Percentiles rank a stretch among this genome's conserved stretches.
Conservation (phyloP, 192 early-diverging fungal genomes). For the Radiomyces spectabilis region DNA sequence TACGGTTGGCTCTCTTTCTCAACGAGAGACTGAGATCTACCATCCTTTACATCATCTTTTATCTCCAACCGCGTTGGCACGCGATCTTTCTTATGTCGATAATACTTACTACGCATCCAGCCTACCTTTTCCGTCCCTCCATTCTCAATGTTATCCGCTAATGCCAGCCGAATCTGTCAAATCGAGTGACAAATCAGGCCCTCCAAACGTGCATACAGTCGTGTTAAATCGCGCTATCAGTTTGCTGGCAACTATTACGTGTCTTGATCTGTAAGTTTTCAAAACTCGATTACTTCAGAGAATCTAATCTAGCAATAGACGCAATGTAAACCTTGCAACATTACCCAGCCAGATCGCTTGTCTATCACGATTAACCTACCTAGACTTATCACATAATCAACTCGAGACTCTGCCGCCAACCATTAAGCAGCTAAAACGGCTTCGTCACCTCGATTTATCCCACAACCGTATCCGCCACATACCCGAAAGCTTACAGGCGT, state of each 20-base stretch:
- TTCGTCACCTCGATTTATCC: conserved; percentile 55
- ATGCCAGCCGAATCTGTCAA: not conserved
- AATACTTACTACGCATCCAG: conserved; percentile 11
- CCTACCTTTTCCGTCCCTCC: not conserved
- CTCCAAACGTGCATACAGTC: not conserved
- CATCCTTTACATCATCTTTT: conserved; percentile 15
- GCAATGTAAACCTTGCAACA: not conserved
- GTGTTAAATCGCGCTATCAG: not conserved
- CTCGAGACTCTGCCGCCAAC: conserved; percentile 54
- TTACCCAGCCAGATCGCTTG: conserved; percentile 39
- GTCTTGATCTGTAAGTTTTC: conserved; percentile 18
- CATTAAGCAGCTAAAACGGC: conserved; percentile 54
- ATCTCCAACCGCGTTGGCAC: conserved; percentile 14
- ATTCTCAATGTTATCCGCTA: not conserved
- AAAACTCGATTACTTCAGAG: too few relatives aligned
- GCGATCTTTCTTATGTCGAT: conserved; percentile 17
- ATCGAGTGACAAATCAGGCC: not conserved
- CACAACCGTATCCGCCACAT: conserved; percentile 52
- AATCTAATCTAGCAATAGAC: not conserved
- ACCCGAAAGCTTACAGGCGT: conserved; percentile 52
- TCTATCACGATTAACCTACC: conserved; percentile 57
- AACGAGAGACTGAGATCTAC: too few relatives aligned
- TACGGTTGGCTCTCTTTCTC: too few relatives aligned
- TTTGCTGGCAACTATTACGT: conserved; percentile 9
- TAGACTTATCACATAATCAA: conserved; percentile 60